Evolutionary conservation across 192 early-diverging fungal genomes (phyloP), one percentile per base, ranked within the genome.

Genomic region (Podila epicladia): DNA sequence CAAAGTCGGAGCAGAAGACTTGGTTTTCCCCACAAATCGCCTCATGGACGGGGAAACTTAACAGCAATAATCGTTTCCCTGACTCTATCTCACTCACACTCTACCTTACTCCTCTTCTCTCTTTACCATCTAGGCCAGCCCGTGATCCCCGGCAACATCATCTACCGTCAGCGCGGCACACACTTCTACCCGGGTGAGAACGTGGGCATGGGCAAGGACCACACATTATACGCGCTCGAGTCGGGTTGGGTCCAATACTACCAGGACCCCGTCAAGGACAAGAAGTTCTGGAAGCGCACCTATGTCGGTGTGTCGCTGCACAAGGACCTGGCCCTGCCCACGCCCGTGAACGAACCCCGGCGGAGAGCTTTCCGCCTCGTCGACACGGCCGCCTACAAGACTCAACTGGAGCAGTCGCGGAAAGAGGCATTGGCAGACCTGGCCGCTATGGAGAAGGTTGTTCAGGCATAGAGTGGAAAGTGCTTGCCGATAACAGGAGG

Each of bases 191-290:
- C 94, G 11, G 94, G 94, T 19, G 92, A 94, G 71, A 89, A 95
- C 71, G 94, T 91, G 31, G 90, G 87, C 17, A 90, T 93, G 62
- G 94, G 94, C 67, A 91, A 91, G 71, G 94, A 95, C 82, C 92
- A 92, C 80, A 95, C 94, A 20, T 71, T 94, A 51, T 94, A 79
- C 78, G 94, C 94, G 19, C 65, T 90, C 35, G 84, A 89, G 51
- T 89, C 91, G 1, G 94, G 94, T 15, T 93, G 85, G 59, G 92
- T 95, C n/a, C 89, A 86, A 68, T 91, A 94, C 48, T 95, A 95
- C 65, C 86, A 83, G 38, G 89, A 94, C 62, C 88, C 86, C 35
- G 73, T 63, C 65, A 87, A 88, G 58, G 84, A 86, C 64, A 91
- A 92, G 68, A 80, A 80, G 77, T 80, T 80, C 41, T 80, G 77